Evolutionary conservation across 208 protist species (phyloP).

Genomic region (Herpetomonas samuelpessoai): DNA sequence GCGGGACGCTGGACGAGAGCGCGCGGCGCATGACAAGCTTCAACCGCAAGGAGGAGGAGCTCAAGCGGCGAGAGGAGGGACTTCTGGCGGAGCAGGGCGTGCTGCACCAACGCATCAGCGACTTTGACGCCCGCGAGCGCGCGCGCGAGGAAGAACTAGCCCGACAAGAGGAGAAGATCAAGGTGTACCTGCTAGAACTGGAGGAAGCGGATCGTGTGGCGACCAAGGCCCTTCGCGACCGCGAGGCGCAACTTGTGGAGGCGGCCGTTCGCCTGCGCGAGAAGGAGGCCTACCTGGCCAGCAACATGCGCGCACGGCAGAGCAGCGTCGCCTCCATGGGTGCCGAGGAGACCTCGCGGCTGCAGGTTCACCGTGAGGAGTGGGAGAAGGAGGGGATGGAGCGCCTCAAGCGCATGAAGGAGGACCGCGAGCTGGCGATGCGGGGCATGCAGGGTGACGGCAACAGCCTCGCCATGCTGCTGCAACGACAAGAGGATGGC

Average conservation of each 20-base stretch:
- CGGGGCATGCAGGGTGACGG: slow-evolving; percentile 11
- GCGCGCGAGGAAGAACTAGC: slow-evolving; percentile 13
- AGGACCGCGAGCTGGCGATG: slow-evolving; percentile 15
- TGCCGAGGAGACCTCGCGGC: slow-evolving; percentile 17
- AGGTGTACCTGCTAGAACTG: slow-evolving; percentile 33
- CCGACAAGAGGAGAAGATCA: slow-evolving; percentile 30
- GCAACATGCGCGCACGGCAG: slow-evolving; percentile 9
- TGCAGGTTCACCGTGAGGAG: slow-evolving; percentile 13
- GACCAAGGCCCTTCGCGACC: slow-evolving; percentile 16
- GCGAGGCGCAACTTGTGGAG: slow-evolving; percentile 24
- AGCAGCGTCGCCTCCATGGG: slow-evolving; percentile 14
- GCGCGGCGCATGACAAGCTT: slow-evolving; percentile 20
- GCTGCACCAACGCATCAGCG: slow-evolving; percentile 31
- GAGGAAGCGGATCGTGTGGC: slow-evolving; percentile 32
- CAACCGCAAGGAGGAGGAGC: slow-evolving; percentile 23
- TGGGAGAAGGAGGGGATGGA: slow-evolving; percentile 26
- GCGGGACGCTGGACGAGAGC: slow-evolving; percentile 17
- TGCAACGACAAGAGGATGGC: slow-evolving; percentile 13
- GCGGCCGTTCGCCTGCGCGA: slow-evolving; percentile 16
- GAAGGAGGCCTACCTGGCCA: slow-evolving; percentile 16
- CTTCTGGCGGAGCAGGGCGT: slow-evolving; percentile 33
- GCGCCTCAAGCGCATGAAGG: slow-evolving; percentile 18
- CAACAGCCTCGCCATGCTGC: slow-evolving; percentile 18
- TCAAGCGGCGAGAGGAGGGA: slow-evolving; percentile 24
- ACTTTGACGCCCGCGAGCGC: slow-evolving; percentile 19